These are phyloP conservation scores for Alternaria sp. DNA, from an alignment of 2,329 filamentous ascomycete species.

Conservation along the genomic window DNA sequence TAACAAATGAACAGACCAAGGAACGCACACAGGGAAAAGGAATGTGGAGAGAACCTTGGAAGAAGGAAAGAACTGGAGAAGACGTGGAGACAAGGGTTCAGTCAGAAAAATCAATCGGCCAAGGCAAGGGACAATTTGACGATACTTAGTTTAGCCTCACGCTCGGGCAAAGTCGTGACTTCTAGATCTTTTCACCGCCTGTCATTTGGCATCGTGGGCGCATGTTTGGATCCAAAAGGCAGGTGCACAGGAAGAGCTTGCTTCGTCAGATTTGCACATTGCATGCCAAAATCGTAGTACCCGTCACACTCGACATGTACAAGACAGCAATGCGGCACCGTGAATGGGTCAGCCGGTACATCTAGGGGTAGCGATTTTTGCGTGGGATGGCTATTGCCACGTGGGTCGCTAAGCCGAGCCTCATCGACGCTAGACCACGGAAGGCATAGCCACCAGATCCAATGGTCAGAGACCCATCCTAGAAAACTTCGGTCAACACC, in stretches of 20 bases:
- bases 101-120: background rate
- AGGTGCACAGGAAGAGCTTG: background rate
- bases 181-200: slow-evolving; percentile 42
- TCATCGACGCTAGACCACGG: slow-evolving; percentile 6
- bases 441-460: background rate
- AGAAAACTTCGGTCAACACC: slow-evolving; percentile 2
- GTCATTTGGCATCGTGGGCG: slow-evolving; percentile 33
- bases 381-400: slow-evolving; percentile 15
- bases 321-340: background rate
- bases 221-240: slow-evolving; percentile 4
- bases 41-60: slow-evolving; percentile 13
- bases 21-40: slow-evolving; percentile 3
- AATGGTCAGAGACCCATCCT: background rate
- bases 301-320: background rate
- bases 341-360: background rate
- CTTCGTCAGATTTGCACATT: background rate
- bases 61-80: slow-evolving; percentile 20
- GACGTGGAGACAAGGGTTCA: slow-evolving; percentile 22
- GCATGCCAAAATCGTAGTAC: background rate
- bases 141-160: slow-evolving; percentile 35
- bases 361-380: background rate
- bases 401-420: slow-evolving; percentile 17
- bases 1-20: slow-evolving; percentile 1
- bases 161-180: slow-evolving; percentile 33
- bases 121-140: slow-evolving; percentile 15